Base-by-base conservation (phyloP, 352 stramenopile species). In the Phytophthora citricola region DNA sequence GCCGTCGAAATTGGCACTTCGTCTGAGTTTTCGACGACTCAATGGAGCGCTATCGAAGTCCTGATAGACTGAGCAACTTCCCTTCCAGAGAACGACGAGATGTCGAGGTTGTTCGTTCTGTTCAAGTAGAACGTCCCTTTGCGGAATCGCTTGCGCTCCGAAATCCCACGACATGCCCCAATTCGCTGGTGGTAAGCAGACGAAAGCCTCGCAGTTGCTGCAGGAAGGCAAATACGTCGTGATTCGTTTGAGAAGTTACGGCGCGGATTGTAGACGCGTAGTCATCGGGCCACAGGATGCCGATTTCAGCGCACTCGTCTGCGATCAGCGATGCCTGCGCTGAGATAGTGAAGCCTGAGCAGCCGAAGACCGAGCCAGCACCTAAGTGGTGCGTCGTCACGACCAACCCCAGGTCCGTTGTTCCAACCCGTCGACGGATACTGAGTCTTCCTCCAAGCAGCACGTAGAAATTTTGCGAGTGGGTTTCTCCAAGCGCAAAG, bases 111-210 rank as follows among this genome's bases (percentile, higher is more conserved):
- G 52, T 3, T 90, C 77, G 27, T 87, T 87, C 51, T 93, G 85
- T 24, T 77, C 66, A 6, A 93, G 58, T n/a, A 93, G 50, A 7
- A 85, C 59, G 36, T 91, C 81, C 81, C 83, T 51, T 89, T 90
- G 44, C 79, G 81, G 47, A 89, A 91, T 3, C 83, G 80, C 20
- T 84, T 73, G 12, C 79, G 76, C 59, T 93, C 80, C 24, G 83
- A 93, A 36, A 91, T 89, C 7, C 85, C n/a, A 91, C 85, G 47
- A 91, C 62, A 39, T 91, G 81, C 15, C 83, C 83, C 10, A 93
- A 67, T 20, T 90, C 83, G 27, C 80, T 89, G 1, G 81, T 87
- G 10, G 68, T 80, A 12, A 93, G 85, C 5, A 72, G 65, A 49
- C 71, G 71, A 29, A 93, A 91, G 2, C 82, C 81, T 36, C 85